phyloP scores from a whole-genome alignment of 225 moss, liverwort and hornwort genomes.

The Lunularia cruciata region DNA sequence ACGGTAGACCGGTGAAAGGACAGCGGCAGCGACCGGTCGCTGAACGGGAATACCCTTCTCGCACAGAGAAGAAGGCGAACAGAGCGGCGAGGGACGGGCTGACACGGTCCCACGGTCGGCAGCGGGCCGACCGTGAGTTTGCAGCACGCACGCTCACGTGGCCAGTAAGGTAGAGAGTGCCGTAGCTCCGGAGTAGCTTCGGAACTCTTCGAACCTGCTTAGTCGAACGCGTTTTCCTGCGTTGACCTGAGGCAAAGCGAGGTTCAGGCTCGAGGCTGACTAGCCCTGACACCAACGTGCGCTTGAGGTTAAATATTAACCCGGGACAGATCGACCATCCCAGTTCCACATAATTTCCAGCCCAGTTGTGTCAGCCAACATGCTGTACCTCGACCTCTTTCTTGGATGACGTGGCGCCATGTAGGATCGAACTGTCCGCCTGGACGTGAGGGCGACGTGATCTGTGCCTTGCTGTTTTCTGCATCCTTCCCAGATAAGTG shows the following conservation, averaged over 20 bases:
- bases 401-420: slow-evolving; percentile 13
- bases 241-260: neutral
- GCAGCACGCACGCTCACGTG: slow-evolving; percentile 16
- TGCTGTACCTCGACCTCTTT: neutral
- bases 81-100: slow-evolving; percentile 12
- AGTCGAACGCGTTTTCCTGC: slow-evolving; percentile 12
- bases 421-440: neutral
- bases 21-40: neutral
- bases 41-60: neutral
- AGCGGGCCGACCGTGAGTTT: slow-evolving; percentile 3
- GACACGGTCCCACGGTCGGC: slow-evolving; percentile 17
- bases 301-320: slow-evolving; percentile 14
- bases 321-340: neutral
- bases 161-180: slow-evolving; percentile 2
- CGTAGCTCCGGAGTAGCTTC: neutral
- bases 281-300: slow-evolving; percentile 13
- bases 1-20: slow-evolving; percentile 16
- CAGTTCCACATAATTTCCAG: neutral
- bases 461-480: slow-evolving; percentile 3
- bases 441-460: slow-evolving; percentile 13
- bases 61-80: slow-evolving; percentile 13
- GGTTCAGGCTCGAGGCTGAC: neutral
- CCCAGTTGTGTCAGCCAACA: neutral
- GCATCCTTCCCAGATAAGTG: neutral
- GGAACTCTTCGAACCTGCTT: neutral